Base-by-base conservation (phyloP, 2,329 filamentous ascomycete genomes). In the Fusarium tuaranense region DNA sequence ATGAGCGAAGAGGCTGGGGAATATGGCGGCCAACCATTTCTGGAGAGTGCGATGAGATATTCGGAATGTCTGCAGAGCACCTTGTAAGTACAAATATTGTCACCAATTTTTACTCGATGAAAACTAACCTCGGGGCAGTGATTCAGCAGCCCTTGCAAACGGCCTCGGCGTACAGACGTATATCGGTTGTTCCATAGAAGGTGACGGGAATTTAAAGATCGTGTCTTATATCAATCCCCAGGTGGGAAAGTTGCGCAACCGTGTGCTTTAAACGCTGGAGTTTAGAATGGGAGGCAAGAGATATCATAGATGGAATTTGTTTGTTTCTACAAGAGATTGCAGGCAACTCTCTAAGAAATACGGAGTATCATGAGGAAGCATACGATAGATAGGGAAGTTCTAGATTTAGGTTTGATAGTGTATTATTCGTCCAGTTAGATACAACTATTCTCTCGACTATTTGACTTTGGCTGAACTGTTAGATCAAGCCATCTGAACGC, bases 171-270 rank as follows among this genome's bases (percentile, higher is more conserved):
- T 70, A 32, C 67, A 70, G 7, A 70, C 68, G 0, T 70, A 70
- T 6, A 13, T 70, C 13, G 60, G 51, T 2, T 70, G 67, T 6
- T 70, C 53, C 1, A 57, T 66, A 22, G n/a, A 70, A 1, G 22
- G 14, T 4, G 2, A 25, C 1, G 62, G 67, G 3, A 22, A 67
- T 12, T 8, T 71, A 1, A 63, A 46, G 5, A 12, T 70, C 2
- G 46, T 71, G 2, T 46, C 69, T 9, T 70, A 67, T 8, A 39
- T 70, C 0, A 70, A 71, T n/a, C 67, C 69, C 38, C 39, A 61
- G 53, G 34, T 25, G 57, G 55, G 32, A 58, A 38, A 58, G 9
- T 6, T 38, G 34, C 55, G 32, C 22, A 38, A 58, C 3, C 55
- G 22, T 8, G 34, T 39, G 3, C 12, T 55, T 14, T 55, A n/a